Percentiles rank a stretch among this genome's conserved stretches.
Evolutionary conservation across 805 yeast species (phyloP).

Genomic region (Suhomyces kilbournensis): DNA sequence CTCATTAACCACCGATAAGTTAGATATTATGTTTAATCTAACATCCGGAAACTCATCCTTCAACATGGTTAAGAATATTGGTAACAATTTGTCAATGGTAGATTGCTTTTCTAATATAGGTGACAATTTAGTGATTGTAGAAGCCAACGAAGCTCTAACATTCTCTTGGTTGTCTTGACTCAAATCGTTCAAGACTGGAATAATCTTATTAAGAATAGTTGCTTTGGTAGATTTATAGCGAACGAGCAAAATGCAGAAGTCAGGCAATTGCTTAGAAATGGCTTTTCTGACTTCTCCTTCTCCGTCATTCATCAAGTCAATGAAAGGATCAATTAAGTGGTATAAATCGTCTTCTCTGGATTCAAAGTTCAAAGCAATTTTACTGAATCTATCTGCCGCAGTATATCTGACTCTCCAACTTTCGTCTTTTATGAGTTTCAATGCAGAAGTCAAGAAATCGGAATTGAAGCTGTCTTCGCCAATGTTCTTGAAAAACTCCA

Average conservation of each 20-base stretch:
- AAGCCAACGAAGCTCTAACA: conserved; percentile 90
- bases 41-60: conserved; percentile 98
- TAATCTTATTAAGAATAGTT: conserved; percentile 61
- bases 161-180: conserved; percentile 90
- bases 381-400: conserved; percentile 91
- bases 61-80: conserved; percentile 87
- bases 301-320: conserved; percentile 77
- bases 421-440: conserved; percentile 76
- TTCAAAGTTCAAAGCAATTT: conserved; percentile 63
- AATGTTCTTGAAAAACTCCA: conserved; percentile 61
- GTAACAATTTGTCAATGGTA: conserved; percentile 78
- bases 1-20: conserved; percentile 86
- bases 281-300: conserved; percentile 98
- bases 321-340: conserved; percentile 67
- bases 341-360: conserved; percentile 53
- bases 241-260: conserved; percentile 54
- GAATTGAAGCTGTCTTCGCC: conserved; percentile 57
- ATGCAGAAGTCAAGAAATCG: conserved; percentile 61
- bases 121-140: conserved; percentile 81
- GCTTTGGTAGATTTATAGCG: conserved; percentile 35
- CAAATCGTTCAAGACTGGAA: conserved; percentile 80
- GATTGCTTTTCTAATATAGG: conserved; percentile 81
- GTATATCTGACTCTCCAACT: conserved; percentile 98
- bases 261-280: conserved; percentile 86
- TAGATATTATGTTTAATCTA: conserved; percentile 87